These are phyloP conservation scores for Paxillus rubicundulus DNA, from an alignment of 768 basidiomycete species.

Conservation along the genomic window DNA sequence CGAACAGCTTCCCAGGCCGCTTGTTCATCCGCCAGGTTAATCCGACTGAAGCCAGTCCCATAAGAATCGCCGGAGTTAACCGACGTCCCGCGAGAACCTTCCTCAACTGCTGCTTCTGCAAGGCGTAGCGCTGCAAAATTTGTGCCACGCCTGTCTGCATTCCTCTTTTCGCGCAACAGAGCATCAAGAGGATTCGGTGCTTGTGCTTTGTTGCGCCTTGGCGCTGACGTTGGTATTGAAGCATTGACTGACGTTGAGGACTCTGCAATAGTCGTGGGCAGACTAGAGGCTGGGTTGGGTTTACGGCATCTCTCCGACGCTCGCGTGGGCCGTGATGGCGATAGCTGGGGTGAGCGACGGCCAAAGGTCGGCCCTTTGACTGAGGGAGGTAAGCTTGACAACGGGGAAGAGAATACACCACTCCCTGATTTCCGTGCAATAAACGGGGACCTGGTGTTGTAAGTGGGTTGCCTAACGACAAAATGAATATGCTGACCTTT, in stretches of 20 bases:
- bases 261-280: conserved; percentile 12
- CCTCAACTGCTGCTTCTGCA: conserved; percentile 43
- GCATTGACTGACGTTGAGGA: conserved; percentile 2
- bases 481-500: conserved; percentile 10
- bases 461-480: not conserved
- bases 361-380: not conserved
- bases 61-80: conserved; percentile 17
- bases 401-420: conserved; percentile 18
- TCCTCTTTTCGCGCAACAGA: conserved; percentile 52
- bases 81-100: conserved; percentile 28
- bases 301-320: conserved; percentile 22
- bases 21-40: conserved; percentile 35
- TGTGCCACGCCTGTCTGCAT: conserved; percentile 30
- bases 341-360: not conserved
- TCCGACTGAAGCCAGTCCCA: conserved; percentile 10
- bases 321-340: conserved; percentile 9
- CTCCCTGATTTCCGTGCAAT: not conserved
- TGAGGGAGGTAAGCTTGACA: conserved; percentile 22
- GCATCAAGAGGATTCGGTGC: conserved; percentile 52
- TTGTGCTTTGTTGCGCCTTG: conserved; percentile 18
- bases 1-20: conserved; percentile 40
- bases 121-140: conserved; percentile 41
- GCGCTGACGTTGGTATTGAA: not conserved
- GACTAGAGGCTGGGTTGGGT: conserved; percentile 1
- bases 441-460: conserved; percentile 7